Percentiles rank a stretch among this genome's conserved stretches.
Evolutionary conservation across 257 asterid species (phyloP).

Genomic region (Solanum lycopersicoides): DNA sequence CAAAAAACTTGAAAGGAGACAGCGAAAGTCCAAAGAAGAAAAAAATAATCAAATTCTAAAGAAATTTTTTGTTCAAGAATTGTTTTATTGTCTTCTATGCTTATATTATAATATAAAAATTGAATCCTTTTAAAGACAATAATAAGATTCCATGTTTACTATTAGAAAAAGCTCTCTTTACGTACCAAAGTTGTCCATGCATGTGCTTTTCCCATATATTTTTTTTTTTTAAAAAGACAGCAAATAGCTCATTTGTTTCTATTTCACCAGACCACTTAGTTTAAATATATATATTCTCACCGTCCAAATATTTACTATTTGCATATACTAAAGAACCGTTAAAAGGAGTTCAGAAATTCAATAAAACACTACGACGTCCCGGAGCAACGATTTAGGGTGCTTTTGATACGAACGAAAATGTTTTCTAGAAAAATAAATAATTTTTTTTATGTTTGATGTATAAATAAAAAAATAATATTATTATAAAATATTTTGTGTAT

Average conservation of each 20-base stretch:
- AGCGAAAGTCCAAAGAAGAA: not conserved
- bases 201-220: constrained; percentile 43
- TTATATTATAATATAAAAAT: not conserved
- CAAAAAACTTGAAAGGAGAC: not conserved
- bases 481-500: no score
- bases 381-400: no score
- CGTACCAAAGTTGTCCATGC: constrained; percentile 47
- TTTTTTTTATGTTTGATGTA: no score
- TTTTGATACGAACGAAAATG: no score
- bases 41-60: not conserved
- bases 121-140: not conserved
- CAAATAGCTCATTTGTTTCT: constrained; percentile 32
- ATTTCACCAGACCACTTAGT: constrained; percentile 43
- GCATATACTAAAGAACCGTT: not conserved
- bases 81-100: not conserved
- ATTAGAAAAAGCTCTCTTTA: constrained; percentile 21
- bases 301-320: constrained; percentile 22
- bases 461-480: no score
- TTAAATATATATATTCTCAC: constrained; percentile 27
- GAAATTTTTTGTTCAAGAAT: not conserved
- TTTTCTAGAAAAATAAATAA: no score
- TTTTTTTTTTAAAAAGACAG: constrained; percentile 14
- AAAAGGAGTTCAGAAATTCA: not conserved
- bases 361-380: not conserved
- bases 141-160: constrained; percentile 1